Evolutionary conservation across 345 rosid species (phyloP).

Genomic region (Eucalyptus cladocalyx): DNA sequence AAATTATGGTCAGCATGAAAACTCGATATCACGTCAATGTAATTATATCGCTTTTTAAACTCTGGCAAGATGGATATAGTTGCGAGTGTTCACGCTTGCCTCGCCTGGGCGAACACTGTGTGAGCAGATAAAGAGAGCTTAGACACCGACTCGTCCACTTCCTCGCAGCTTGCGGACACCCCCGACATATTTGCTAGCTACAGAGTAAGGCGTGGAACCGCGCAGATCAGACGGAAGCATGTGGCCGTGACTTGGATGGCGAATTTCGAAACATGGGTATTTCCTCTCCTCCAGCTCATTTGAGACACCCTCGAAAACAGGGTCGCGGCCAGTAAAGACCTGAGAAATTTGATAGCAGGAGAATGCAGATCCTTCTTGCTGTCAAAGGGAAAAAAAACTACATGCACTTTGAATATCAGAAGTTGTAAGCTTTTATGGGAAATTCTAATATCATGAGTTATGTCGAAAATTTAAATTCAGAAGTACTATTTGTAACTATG

Average conservation of each 20-base stretch:
- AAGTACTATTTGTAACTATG: not conserved
- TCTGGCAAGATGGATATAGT: too few species aligned
- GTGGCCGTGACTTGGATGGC: not conserved
- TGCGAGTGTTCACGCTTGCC: not conserved
- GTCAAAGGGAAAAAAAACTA: not conserved
- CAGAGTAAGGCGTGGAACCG: not conserved
- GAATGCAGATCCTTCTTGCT: not conserved
- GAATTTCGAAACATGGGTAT: not conserved
- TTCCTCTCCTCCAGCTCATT: slow-evolving; percentile 3
- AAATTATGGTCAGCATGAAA: too few species aligned
- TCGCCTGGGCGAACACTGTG: not conserved
- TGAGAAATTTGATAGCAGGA: not conserved
- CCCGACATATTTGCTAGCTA: not conserved
- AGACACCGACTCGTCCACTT: not conserved
- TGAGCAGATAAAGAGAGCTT: not conserved
- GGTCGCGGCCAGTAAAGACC: too few species aligned
- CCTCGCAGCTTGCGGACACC: not conserved
- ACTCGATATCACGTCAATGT: fast-evolving
- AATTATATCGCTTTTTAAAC: too few species aligned
- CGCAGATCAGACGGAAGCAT: not conserved
- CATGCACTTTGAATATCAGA: not conserved
- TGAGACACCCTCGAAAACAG: not conserved
- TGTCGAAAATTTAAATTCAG: not conserved
- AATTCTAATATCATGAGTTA: not conserved
- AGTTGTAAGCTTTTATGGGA: not conserved